A percentile compares a stretch with the other conserved stretches of the same genome.
These are phyloP conservation scores for Otatea glauca DNA, from an alignment of 176 grass and related monocot species.

Conservation along the genomic window DNA sequence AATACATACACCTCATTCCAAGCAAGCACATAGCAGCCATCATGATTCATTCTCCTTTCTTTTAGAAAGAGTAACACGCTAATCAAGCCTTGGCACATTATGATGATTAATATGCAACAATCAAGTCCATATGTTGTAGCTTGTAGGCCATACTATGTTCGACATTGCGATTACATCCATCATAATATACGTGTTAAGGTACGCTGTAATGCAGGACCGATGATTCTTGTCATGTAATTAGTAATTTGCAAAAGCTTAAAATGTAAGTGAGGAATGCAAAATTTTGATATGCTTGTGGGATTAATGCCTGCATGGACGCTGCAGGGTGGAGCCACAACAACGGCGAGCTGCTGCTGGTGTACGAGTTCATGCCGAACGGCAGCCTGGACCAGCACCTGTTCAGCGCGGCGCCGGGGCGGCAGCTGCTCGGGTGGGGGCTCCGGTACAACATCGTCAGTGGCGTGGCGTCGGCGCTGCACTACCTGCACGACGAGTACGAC, in stretches of 20 bases:
- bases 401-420: neutral
- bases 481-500: constrained; percentile 97
- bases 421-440: constrained; percentile 64
- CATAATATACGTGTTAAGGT: neutral
- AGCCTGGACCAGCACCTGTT: constrained; percentile 74
- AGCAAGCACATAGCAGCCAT: neutral
- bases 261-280: too few relatives aligned
- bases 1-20: constrained; percentile 10
- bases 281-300: neutral
- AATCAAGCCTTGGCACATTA: neutral
- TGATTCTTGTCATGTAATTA: neutral
- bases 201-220: neutral
- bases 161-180: neutral
- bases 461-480: constrained; percentile 85
- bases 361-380: constrained; percentile 82
- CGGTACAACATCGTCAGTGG: constrained; percentile 75
- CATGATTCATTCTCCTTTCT: neutral
- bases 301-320: neutral
- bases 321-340: constrained; percentile 91
- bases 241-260: too few relatives aligned
- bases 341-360: constrained; percentile 77
- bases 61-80: neutral
- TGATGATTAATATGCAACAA: neutral
- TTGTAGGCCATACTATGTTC: neutral
- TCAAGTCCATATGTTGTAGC: too few relatives aligned